Base-by-base conservation (phyloP, 1,284 basidiomycete genomes). In the Tilletia setariae region DNA sequence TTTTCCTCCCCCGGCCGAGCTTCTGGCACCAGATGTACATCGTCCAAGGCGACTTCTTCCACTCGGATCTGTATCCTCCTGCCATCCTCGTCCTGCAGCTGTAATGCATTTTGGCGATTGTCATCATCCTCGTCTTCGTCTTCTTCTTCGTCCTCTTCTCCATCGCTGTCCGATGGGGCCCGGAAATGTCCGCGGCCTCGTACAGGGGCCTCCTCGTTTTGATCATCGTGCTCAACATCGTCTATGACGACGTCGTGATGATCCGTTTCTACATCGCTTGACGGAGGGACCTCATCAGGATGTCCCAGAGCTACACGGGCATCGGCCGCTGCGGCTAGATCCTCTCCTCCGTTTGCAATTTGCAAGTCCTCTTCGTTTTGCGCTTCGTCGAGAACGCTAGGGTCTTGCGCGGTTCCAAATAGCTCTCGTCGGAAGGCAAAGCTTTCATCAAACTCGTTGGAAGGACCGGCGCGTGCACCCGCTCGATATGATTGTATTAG, bases 61-160 rank as follows among this genome's bases (percentile, higher is more conserved):
- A 23, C 19, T 7, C 21, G 19, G 4, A 49, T 49, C 46, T 16
- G 46, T 23, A 49, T 23, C 16, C 19, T 19, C 16, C 46, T 3
- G 6, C 19, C 46, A 6, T 49, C 46, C 19, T 49, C 46, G 21
- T 49, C 46, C 4, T 19, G 46, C 21, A 49, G 46, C 19, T 49
- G 46, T 16, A n/a, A 13, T 15, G 23, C 56, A n/a, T 32, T 30
- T 35, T 61, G 30, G 16, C 8, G 15, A 19, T 32, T 21, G 13
- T 61, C 56, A 25, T 30, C 56, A 7, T 61, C 56, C n/a, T 75
- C 75, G 3, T 69, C 71, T 32, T 65, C 70, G 13, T 68, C 73
- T 6, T 68, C 74, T 8, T 72, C 28, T 35, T 61, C 56, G 46
- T 49, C 46, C n/a, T 61, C 56, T 6, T 61, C 56, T 28, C n/a